A percentile compares a stretch with the other conserved stretches of the same genome.
Evolutionary conservation across 2,329 filamentous ascomycete species (phyloP).

Genomic region (Alternaria triticimaculans): DNA sequence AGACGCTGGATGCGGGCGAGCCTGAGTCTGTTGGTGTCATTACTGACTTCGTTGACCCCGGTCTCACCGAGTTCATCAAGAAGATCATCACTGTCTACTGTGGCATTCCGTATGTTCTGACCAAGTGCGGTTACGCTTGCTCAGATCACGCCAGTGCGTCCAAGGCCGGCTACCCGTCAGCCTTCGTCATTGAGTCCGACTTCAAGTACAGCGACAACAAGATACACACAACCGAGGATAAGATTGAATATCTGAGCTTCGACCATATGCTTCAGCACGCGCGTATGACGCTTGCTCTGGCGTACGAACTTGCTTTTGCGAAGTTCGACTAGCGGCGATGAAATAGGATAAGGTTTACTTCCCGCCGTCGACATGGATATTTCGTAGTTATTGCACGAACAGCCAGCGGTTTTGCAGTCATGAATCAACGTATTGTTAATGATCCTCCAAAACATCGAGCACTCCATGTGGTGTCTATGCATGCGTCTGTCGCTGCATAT

Average conservation of each 20-base stretch:
- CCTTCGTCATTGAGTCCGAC: slow-evolving; percentile 77
- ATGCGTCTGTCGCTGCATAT: background rate
- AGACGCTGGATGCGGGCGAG: slow-evolving; percentile 80
- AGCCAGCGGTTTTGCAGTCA: background rate
- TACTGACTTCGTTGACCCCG: slow-evolving; percentile 85
- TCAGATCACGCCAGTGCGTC: slow-evolving; percentile 76
- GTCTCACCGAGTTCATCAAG: slow-evolving; percentile 89
- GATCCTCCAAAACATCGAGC: background rate
- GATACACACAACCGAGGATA: slow-evolving; percentile 74
- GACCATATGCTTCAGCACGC: slow-evolving; percentile 93
- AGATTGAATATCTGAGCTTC: slow-evolving; percentile 76
- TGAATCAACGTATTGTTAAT: background rate
- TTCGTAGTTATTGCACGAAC: background rate
- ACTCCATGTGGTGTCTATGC: background rate
- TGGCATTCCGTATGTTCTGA: slow-evolving; percentile 83
- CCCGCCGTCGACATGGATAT: background rate
- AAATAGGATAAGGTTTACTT: background rate
- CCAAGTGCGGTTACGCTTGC: slow-evolving; percentile 87
- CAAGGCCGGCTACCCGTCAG: slow-evolving; percentile 76
- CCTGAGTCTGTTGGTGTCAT: slow-evolving; percentile 90
- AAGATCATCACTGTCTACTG: slow-evolving; percentile 86
- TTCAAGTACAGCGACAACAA: slow-evolving; percentile 70
- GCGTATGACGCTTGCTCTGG: slow-evolving; percentile 80
- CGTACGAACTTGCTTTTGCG: slow-evolving; percentile 82
- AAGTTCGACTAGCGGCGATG: slow-evolving; percentile 60